Conservation (phyloP, 352 stramenopile genomes). For the Globisporangium iwayamae region DNA sequence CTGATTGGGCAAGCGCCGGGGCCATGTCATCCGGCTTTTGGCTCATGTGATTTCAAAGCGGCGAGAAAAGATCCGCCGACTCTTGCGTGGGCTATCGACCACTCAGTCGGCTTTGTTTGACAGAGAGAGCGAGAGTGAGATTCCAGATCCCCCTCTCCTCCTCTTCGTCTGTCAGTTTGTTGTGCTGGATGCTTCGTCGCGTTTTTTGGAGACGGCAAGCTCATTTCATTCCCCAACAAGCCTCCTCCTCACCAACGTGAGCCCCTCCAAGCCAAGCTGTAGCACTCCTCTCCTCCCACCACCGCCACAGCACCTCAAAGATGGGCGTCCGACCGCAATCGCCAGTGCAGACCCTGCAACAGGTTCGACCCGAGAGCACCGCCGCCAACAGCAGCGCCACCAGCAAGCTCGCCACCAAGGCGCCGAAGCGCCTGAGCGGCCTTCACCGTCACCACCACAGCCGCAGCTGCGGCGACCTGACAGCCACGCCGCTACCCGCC, state of each 20-base stretch:
- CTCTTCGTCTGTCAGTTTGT: background rate
- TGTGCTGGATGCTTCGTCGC: conserved; percentile 1
- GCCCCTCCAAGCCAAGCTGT: conserved; percentile 4
- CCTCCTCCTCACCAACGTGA: background rate
- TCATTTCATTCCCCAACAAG: conserved; percentile 10
- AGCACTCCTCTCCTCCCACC: background rate
- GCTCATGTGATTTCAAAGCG: background rate
- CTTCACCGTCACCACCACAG: conserved; percentile 28
- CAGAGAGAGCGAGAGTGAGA: conserved; percentile 1
- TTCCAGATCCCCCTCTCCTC: background rate
- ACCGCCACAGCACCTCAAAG: background rate
- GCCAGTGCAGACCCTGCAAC: conserved; percentile 15
- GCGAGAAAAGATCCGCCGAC: conserved; percentile 1
- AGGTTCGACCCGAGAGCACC: conserved; percentile 14
- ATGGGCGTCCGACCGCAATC: conserved; percentile 53
- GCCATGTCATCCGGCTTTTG: conserved; percentile 10
- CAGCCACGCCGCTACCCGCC: conserved; percentile 28
- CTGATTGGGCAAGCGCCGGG: conserved; percentile 2
- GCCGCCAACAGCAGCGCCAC: background rate
- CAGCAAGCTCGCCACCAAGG: conserved; percentile 13
- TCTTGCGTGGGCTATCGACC: background rate
- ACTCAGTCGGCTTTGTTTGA: conserved; percentile 6
- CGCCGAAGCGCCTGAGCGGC: conserved; percentile 29
- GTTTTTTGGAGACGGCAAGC: conserved; percentile 5
- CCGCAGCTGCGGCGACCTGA: conserved; percentile 14